These are phyloP conservation scores for Rhododendron kiyosumense DNA, from an alignment of 148 eudicot species.

Conservation along the genomic window DNA sequence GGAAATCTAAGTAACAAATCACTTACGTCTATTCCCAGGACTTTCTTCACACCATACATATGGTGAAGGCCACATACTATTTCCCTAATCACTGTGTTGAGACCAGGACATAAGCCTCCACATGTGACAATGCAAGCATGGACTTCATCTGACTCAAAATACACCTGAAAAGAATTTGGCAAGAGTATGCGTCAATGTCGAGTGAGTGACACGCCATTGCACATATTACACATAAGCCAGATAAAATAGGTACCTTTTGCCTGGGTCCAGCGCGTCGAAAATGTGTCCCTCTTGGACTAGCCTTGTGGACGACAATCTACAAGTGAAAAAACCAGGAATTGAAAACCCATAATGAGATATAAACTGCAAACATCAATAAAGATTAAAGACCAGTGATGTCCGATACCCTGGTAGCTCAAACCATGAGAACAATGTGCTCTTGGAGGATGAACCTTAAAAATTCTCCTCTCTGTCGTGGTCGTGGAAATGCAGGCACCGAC, in stretches of 20 bases:
- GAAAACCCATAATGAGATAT: neutral
- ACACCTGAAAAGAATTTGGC: constrained; percentile 25
- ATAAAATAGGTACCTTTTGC: constrained; percentile 13
- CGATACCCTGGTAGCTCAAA: neutral
- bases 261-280: constrained; percentile 23
- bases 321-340: neutral
- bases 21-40: constrained; percentile 50
- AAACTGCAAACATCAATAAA: too few species aligned
- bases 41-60: constrained; percentile 45
- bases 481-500: constrained; percentile 7
- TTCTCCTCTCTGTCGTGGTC: neutral
- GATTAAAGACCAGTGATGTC: neutral
- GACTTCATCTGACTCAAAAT: constrained; percentile 50
- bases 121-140: constrained; percentile 52
- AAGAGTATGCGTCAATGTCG: neutral
- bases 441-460: neutral
- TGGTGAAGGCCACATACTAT: constrained; percentile 45
- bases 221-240: neutral
- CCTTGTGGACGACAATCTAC: constrained; percentile 12
- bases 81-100: constrained; percentile 53
- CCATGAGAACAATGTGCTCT: neutral
- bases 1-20: neutral
- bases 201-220: neutral
- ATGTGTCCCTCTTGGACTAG: constrained; percentile 14
- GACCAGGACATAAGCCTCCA: constrained; percentile 55